Conservation (phyloP, 306 rosid genomes). For the Leucaena leucocephala region DNA sequence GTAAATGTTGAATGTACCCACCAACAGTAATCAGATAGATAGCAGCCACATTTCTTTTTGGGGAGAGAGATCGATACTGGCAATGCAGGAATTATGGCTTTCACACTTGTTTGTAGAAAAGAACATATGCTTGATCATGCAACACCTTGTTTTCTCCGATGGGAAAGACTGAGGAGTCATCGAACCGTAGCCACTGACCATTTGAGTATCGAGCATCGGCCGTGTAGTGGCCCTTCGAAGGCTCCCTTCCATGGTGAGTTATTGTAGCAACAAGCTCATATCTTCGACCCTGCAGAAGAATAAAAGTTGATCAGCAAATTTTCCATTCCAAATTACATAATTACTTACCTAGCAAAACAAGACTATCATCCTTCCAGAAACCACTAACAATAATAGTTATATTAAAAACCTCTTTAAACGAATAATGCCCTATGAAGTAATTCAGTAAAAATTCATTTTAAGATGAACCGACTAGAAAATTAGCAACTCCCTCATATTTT, state of each 20-base stretch:
- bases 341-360: neutral
- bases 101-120: slow-evolving; percentile 73
- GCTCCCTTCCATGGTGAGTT: slow-evolving; percentile 93
- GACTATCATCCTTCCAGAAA: neutral
- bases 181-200: slow-evolving; percentile 83
- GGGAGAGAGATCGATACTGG: neutral
- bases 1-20: slow-evolving; percentile 21
- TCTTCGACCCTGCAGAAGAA: slow-evolving; percentile 72
- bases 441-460: neutral
- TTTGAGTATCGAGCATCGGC: slow-evolving; percentile 74
- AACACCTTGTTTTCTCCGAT: slow-evolving; percentile 68
- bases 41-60: neutral
- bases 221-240: slow-evolving; percentile 95
- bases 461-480: neutral
- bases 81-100: slow-evolving; percentile 9
- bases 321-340: neutral
- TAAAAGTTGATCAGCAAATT: slow-evolving; percentile 18
- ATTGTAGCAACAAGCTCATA: slow-evolving; percentile 91
- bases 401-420: neutral
- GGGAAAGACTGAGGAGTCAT: slow-evolving; percentile 74
- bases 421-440: neutral
- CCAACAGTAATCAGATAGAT: slow-evolving; percentile 1
- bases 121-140: slow-evolving; percentile 92
- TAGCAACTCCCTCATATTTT: neutral
- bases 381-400: neutral